A percentile compares a stretch with the other conserved stretches of the same genome.
These are phyloP conservation scores for Phialocephala sp. DNA, from an alignment of 2,329 filamentous ascomycete genomes.

Conservation along the genomic window DNA sequence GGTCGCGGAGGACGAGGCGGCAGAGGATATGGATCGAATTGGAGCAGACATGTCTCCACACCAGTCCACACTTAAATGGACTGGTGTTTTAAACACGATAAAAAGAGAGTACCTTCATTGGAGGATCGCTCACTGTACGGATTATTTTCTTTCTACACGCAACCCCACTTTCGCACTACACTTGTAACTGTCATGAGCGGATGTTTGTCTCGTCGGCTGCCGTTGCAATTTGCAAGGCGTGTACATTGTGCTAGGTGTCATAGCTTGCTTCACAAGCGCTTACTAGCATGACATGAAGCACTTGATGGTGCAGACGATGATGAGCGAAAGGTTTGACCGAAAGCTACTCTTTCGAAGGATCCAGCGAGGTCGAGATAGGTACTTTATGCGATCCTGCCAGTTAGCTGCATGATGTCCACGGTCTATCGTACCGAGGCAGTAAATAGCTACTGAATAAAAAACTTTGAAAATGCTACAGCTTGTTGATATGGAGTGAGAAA, in stretches of 20 bases:
- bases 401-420: conserved; percentile 20
- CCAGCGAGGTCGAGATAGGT: conserved; percentile 21
- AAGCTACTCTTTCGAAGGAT: conserved; percentile 26
- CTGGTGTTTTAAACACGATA: conserved; percentile 17
- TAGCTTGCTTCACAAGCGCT: conserved; percentile 31
- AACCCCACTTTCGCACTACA: conserved; percentile 38
- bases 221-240: conserved; percentile 40
- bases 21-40: conserved; percentile 36
- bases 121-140: conserved; percentile 28
- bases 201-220: conserved; percentile 40
- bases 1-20: conserved; percentile 34
- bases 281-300: conserved; percentile 19
- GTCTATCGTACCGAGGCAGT: conserved; percentile 15
- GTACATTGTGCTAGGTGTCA: conserved; percentile 38
- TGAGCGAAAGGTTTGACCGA: conserved; percentile 16
- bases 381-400: conserved; percentile 16
- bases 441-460: conserved; percentile 35
- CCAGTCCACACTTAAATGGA: conserved; percentile 39
- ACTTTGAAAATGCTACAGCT: conserved; percentile 24
- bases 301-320: conserved; percentile 25
- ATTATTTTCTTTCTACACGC: conserved; percentile 38
- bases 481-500: background rate
- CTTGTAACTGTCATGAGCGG: conserved; percentile 43
- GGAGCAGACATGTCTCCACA: conserved; percentile 39
- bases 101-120: conserved; percentile 12